A percentile compares a stretch with the other conserved stretches of the same genome.
Conservation (phyloP, 108 stramenopile genomes). For the Fragilaria crotonensis region DNA sequence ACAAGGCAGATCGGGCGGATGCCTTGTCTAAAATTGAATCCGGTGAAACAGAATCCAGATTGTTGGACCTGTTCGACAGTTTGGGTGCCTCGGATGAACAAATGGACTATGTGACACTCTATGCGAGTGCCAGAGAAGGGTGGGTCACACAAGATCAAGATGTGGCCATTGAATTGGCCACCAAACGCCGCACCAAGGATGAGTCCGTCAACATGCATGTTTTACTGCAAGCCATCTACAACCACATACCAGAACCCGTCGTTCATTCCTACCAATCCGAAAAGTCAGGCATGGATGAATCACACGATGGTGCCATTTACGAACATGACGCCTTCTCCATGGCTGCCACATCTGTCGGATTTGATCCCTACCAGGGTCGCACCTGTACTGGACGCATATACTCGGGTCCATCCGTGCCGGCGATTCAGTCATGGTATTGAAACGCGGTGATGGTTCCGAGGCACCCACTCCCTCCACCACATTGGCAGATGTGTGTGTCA, state of each 20-base stretch:
- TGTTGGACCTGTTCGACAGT: slow-evolving; percentile 84
- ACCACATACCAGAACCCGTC: slow-evolving; percentile 67
- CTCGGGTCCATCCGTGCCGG: slow-evolving; percentile 37
- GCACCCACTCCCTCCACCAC: slow-evolving; percentile 6
- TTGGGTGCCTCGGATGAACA: slow-evolving; percentile 84
- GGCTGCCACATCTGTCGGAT: slow-evolving; percentile 83
- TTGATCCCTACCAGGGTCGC: slow-evolving; percentile 77
- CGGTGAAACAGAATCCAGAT: slow-evolving; percentile 83
- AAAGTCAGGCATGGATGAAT: slow-evolving; percentile 6
- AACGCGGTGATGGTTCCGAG: slow-evolving; percentile 10
- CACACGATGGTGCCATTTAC: slow-evolving; percentile 9
- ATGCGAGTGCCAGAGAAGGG: slow-evolving; percentile 87
- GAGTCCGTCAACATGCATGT: slow-evolving; percentile 53
- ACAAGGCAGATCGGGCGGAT: slow-evolving; percentile 92
- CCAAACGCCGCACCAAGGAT: slow-evolving; percentile 2
- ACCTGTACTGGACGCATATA: slow-evolving; percentile 76
- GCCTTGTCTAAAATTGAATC: slow-evolving; percentile 64
- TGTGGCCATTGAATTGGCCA: slow-evolving; percentile 50
- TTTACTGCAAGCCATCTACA: slow-evolving; percentile 77
- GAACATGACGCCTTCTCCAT: slow-evolving; percentile 60
- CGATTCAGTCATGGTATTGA: slow-evolving; percentile 48
- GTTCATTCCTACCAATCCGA: slow-evolving; percentile 32
- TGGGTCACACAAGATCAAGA: slow-evolving; percentile 80
- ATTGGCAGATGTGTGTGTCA: slow-evolving; percentile 69
- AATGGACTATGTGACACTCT: slow-evolving; percentile 89